Conservation (phyloP, 495 filamentous ascomycete species). For the Podospora pseudopauciseta region DNA sequence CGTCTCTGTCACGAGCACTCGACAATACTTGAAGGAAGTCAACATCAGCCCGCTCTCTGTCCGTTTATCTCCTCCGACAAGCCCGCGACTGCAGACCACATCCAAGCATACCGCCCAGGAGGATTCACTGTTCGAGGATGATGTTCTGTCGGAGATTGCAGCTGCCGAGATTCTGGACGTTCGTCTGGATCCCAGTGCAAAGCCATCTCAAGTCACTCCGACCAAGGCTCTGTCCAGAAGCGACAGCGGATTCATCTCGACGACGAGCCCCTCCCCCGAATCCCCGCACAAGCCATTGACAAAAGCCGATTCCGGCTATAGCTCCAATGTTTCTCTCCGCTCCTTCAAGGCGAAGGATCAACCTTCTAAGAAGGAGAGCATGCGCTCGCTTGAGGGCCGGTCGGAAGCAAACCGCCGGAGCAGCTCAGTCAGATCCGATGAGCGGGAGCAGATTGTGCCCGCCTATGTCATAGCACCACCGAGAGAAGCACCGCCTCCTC, state of each 20-base stretch:
- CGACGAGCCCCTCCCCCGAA: slow-evolving; percentile 35
- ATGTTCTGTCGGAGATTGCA: slow-evolving; percentile 32
- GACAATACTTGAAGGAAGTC: slow-evolving; percentile 30
- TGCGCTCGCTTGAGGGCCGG: slow-evolving; percentile 15
- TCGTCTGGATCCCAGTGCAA: slow-evolving; percentile 40
- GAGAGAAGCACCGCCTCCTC: slow-evolving; percentile 26
- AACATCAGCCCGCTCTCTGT: slow-evolving; percentile 33
- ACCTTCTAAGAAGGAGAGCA: slow-evolving; percentile 9
- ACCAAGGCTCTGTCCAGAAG: slow-evolving; percentile 32
- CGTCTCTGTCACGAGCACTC: not conserved
- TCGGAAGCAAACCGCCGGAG: not conserved
- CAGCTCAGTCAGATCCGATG: not conserved
- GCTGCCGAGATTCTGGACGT: slow-evolving; percentile 40
- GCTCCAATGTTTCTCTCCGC: slow-evolving; percentile 49
- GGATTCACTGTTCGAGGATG: slow-evolving; percentile 47
- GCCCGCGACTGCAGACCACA: slow-evolving; percentile 41
- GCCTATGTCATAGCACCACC: slow-evolving; percentile 7
- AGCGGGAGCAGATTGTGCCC: not conserved
- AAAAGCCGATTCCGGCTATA: slow-evolving; percentile 57
- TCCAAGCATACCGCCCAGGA: slow-evolving; percentile 47
- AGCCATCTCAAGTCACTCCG: slow-evolving; percentile 25
- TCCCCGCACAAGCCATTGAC: slow-evolving; percentile 38
- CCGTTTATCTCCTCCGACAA: slow-evolving; percentile 17
- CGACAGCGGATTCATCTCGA: slow-evolving; percentile 43
- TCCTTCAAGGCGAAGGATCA: slow-evolving; percentile 37